Conservation (phyloP, 1,139 yeast species). For the Kodamaea ohmeri region DNA sequence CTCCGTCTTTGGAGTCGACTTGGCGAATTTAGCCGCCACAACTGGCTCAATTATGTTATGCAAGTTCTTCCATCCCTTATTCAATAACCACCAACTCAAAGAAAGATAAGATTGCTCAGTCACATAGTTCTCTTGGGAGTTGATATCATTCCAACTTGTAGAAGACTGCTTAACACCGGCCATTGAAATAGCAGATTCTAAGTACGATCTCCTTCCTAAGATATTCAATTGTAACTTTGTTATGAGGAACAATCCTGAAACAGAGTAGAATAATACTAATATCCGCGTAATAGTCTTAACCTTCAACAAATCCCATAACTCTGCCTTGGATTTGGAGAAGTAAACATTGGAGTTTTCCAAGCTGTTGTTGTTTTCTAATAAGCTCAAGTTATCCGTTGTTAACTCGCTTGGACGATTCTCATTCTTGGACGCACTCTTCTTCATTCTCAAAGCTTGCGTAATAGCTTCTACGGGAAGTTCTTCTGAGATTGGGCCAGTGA, state of each 20-base stretch:
- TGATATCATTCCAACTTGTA: conserved; percentile 12
- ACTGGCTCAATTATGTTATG: conserved; percentile 53
- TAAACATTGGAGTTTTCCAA: conserved; percentile 27
- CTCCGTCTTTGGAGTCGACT: conserved; percentile 70
- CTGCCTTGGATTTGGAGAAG: conserved; percentile 56
- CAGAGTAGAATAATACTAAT: conserved; percentile 66
- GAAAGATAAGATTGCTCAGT: conserved; percentile 84
- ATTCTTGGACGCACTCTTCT: conserved; percentile 39
- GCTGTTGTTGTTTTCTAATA: conserved; percentile 30
- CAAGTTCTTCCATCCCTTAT: conserved; percentile 74
- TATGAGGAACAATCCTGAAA: conserved; percentile 67
- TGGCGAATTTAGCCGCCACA: conserved; percentile 61
- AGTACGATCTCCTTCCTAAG: conserved; percentile 79
- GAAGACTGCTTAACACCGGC: conserved; percentile 42
- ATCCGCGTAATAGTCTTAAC: conserved; percentile 71
- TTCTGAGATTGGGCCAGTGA: conserved; percentile 62
- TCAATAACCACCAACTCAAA: conserved; percentile 91
- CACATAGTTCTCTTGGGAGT: conserved; percentile 39
- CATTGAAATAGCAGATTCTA: conserved; percentile 71
- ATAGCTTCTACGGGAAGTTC: conserved; percentile 70
- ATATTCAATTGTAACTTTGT: conserved; percentile 86
- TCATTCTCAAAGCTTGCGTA: conserved; percentile 66
- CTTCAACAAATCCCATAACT: conserved; percentile 84
- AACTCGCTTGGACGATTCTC: conserved; percentile 20
- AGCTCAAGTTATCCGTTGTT: conserved; percentile 41